Percentiles rank a stretch among this genome's conserved stretches.
phyloP scores from a whole-genome alignment of 2,329 filamentous ascomycete species.

The Exophiala phaeomuriformis region DNA sequence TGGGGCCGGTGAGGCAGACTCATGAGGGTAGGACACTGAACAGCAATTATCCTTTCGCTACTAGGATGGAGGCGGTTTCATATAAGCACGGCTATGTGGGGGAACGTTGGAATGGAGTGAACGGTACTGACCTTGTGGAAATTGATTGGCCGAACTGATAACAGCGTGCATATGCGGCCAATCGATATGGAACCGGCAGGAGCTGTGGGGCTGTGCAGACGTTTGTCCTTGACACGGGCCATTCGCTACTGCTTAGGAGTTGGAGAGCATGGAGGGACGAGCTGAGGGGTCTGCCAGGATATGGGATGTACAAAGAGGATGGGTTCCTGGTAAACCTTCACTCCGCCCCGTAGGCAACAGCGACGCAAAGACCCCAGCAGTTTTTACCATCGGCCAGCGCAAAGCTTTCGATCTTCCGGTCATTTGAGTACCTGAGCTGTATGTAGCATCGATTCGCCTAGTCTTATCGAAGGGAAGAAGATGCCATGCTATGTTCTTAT shows the following conservation, averaged over 20 bases:
- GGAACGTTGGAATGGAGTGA: slow-evolving; percentile 5
- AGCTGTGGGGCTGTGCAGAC: background rate
- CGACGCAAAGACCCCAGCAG: slow-evolving; percentile 6
- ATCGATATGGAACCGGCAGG: slow-evolving; percentile 3
- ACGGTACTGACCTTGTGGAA: slow-evolving; percentile 7
- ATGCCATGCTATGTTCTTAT: slow-evolving; percentile 6
- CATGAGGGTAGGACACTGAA: slow-evolving; percentile 5
- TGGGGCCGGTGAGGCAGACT: slow-evolving; percentile 5
- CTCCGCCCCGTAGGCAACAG: slow-evolving; percentile 8
- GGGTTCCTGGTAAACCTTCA: slow-evolving; percentile 8
- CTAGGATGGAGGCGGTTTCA: slow-evolving; percentile 11
- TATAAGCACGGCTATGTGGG: slow-evolving; percentile 5
- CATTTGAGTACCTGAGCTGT: slow-evolving; percentile 10
- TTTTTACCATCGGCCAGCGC: slow-evolving; percentile 11
- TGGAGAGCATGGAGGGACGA: slow-evolving; percentile 11
- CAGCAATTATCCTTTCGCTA: slow-evolving; percentile 10
- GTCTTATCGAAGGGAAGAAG: slow-evolving; percentile 14
- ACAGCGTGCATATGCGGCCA: slow-evolving; percentile 8
- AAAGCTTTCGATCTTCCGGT: slow-evolving; percentile 13
- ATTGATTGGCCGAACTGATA: slow-evolving; percentile 10
- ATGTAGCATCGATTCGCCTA: slow-evolving; percentile 12
- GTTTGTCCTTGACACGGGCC: background rate
- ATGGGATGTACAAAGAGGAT: slow-evolving; percentile 12
- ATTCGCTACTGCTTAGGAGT: slow-evolving; percentile 5
- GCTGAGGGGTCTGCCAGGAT: slow-evolving; percentile 9